These are phyloP conservation scores for Phytophthora cryptogea DNA, from an alignment of 352 stramenopile species.

Conservation along the genomic window DNA sequence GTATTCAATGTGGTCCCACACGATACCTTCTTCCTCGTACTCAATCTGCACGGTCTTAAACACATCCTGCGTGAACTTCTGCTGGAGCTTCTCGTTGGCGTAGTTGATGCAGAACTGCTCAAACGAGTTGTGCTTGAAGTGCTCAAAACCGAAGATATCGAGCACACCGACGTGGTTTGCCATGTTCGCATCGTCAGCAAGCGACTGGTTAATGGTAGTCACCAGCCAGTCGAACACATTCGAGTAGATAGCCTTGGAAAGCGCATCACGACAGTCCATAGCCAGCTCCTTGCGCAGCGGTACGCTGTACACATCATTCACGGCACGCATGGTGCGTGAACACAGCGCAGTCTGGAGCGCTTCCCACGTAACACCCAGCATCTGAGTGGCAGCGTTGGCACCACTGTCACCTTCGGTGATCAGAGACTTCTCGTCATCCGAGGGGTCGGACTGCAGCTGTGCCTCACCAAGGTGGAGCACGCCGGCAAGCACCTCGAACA, in stretches of 20 bases:
- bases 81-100: conserved; percentile 93
- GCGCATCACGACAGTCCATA: conserved; percentile 91
- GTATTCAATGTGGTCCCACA: conserved; percentile 92
- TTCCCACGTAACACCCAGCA: conserved; percentile 92
- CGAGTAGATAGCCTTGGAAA: conserved; percentile 97
- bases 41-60: conserved; percentile 95
- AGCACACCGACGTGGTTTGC: conserved; percentile 93
- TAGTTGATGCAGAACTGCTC: conserved; percentile 95
- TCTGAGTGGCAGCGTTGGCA: conserved; percentile 58
- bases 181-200: conserved; percentile 81
- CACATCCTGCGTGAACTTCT: conserved; percentile 91
- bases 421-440: conserved; percentile 81
- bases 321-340: conserved; percentile 85
- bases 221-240: conserved; percentile 98
- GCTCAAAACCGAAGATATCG: conserved; percentile 99
- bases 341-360: conserved; percentile 93
- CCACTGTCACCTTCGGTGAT: conserved; percentile 53
- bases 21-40: conserved; percentile 95
- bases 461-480: conserved; percentile 96
- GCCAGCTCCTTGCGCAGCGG: conserved; percentile 88
- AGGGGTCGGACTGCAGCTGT: conserved; percentile 66
- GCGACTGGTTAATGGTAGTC: conserved; percentile 91
- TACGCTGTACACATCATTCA: conserved; percentile 71
- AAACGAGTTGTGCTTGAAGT: conserved; percentile 96
- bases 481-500: conserved; percentile 93